Base-by-base conservation (phyloP, 1,284 basidiomycete species). In the Ceratobasidium sp. region DNA sequence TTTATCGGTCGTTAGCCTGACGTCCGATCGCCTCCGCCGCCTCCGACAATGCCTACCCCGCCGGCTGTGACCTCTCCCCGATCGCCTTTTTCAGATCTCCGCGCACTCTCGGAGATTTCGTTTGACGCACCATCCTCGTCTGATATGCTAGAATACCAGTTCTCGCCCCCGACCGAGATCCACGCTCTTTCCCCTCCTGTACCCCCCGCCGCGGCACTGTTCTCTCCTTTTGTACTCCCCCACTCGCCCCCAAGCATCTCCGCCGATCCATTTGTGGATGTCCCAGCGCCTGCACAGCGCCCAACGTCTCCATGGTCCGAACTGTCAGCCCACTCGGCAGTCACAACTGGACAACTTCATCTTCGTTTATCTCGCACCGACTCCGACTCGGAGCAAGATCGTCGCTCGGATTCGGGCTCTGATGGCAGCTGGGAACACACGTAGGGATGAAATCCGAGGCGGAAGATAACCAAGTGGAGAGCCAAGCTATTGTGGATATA, bases 381-480 rank as follows among this genome's bases (percentile, higher is more conserved):
- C 31, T 51, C 71, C 37, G 71, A 73, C 29, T 73, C 71, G 27
- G 71, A 73, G 37, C 59, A 73, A 29, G 62, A 64, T 24, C 43
- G 46, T 37, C 58, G 59, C 22, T 73, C 71, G 34, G 71, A 73
- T 29, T 61, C 71, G 6, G 71, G 71, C 11, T 73, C 71, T 27
- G 71, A 73, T 29, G 71, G 48, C 14, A 73, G 71, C 71, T 73
- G 71, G 71, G 71, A 73, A 22, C 71, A 58, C 24, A 71, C 68
- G 14, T 71, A 61, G n/a, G 24, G 19, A 27, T n/a, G 19, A 41
- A 37, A 41, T 34, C 1, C 3, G 48, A 49, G 22, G 49, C 27
- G 58, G 22, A 39, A 43, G 31, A 9, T 27, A 49, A 49, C 22
- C 22, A 49, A 49, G n/a, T 49, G 39, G 58, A 7, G 37, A 41